Evolutionary conservation across 805 yeast species (phyloP).

Genomic region (Suhomyces sp.): DNA sequence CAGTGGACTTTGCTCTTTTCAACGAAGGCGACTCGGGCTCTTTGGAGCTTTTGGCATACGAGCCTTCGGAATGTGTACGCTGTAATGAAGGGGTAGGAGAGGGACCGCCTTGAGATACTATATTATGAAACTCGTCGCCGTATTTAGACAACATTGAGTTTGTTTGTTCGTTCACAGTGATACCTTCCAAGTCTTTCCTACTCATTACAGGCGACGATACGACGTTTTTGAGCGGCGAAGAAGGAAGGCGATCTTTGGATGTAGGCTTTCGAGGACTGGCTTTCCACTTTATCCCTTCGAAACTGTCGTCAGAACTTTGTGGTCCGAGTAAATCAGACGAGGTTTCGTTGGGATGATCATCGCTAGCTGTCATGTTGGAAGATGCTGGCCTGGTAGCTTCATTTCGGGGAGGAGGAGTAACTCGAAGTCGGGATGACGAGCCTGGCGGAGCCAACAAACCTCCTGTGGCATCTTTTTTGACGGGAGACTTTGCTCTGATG

Average conservation of each 20-base stretch:
- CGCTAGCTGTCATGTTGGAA: not conserved
- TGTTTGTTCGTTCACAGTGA: constrained; percentile 30
- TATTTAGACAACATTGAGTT: constrained; percentile 42
- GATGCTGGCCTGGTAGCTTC: not conserved
- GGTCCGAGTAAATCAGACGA: not conserved
- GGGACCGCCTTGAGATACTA: constrained; percentile 17
- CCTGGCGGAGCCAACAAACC: not conserved
- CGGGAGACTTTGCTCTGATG: not conserved
- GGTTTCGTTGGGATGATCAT: not conserved
- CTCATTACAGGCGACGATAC: constrained; percentile 1
- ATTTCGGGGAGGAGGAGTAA: not conserved
- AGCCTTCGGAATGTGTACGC: constrained; percentile 33
- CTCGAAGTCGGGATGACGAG: not conserved
- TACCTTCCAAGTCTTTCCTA: not conserved
- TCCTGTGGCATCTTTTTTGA: not conserved
- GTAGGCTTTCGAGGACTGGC: constrained; percentile 13
- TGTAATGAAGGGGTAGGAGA: constrained; percentile 29
- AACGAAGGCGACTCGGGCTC: constrained; percentile 32
- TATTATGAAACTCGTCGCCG: constrained; percentile 34
- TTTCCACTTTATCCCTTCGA: constrained; percentile 38
- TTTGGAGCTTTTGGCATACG: constrained; percentile 14
- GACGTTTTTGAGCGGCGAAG: constrained; percentile 8
- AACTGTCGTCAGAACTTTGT: constrained; percentile 39
- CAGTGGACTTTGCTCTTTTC: constrained; percentile 37
- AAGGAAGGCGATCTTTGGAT: constrained; percentile 7